Evolutionary conservation across 768 basidiomycete genomes (phyloP), one percentile per base, ranked within the genome.

Genomic region (Leccinellum luteum): DNA sequence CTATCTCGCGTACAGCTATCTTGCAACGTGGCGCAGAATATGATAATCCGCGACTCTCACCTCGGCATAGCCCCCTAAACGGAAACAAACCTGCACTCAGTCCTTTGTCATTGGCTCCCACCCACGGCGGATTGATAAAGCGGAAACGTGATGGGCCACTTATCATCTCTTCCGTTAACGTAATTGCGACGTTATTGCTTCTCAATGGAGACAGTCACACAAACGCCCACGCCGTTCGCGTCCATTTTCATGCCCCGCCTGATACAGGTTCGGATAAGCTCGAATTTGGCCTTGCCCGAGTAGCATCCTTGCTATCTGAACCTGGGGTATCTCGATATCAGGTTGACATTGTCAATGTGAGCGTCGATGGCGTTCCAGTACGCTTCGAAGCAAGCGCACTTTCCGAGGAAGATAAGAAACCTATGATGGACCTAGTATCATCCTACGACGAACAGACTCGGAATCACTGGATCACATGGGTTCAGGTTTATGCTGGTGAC

Each of bases 261-360:
- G 79, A 85, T 32, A 66, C 75, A n/a, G 82, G 82, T 55, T 80
- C 82, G n/a, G 87, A 86, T 51, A 88, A 83, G 84, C 74, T 92
- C 19, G 89, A 90, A 68, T 90, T 92, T 64, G 89, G 88, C 27
- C 74, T 92, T 51, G 84, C 84, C 2, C 75, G 80, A 53, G 71
- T 71, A n/a, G 38, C 67, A 51, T 58, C 69, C 25, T 53, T 60
- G 25, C n/a, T 52, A 31, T 53, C 56, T 21, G 58, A 59, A 49
- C 58, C 63, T 34, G 62, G 66, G 48, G 56, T 41, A 34, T 61
- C 61, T 31, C 72, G 75, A 43, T 80, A 82, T 45, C 77, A 72
- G 54, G 76, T 86, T 49, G 78, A 85, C 15, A 64, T 70, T 27
- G 75, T 83, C 49, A 81, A 77, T 60, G 85, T 81, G 35, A 87